Conservation (phyloP, 139 green algal species). For the Closterium sp. region DNA sequence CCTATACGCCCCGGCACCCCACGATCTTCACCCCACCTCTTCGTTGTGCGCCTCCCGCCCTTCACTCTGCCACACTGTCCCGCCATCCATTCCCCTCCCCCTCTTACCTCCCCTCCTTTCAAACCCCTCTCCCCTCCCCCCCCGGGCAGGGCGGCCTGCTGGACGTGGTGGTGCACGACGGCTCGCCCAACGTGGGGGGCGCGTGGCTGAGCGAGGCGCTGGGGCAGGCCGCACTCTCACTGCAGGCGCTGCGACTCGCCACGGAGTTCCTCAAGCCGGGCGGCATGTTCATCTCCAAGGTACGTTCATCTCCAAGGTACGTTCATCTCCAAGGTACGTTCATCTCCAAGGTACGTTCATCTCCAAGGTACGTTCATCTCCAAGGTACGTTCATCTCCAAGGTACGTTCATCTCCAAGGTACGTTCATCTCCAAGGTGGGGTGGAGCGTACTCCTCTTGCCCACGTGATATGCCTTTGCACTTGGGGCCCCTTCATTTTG, state of each 20-base stretch:
- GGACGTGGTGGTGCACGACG: constrained; percentile 96
- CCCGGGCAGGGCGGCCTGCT: constrained; percentile 56
- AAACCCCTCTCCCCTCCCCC: neutral
- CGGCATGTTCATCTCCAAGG: constrained; percentile 96
- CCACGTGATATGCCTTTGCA: too few species aligned
- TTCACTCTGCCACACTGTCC: neutral
- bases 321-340: neutral
- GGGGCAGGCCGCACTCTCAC: constrained; percentile 76
- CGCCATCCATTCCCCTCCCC: neutral
- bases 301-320: constrained; percentile 47
- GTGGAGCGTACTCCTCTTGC: too few species aligned
- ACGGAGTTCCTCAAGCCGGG: constrained; percentile 84
- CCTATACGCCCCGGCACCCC: neutral
- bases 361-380: neutral
- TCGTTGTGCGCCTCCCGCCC: neutral
- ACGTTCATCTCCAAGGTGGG: too few species aligned
- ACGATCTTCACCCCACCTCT: too few species aligned
- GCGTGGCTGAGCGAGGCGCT: constrained; percentile 83
- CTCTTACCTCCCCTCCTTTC: too few species aligned
- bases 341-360: neutral
- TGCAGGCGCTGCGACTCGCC: constrained; percentile 89
- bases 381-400: neutral
- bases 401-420: too few species aligned
- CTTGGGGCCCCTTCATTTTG: too few species aligned
- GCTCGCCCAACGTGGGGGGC: constrained; percentile 95